These are phyloP conservation scores for Yamadazyma atlantica DNA, from an alignment of 1,139 yeast species.

Conservation along the genomic window DNA sequence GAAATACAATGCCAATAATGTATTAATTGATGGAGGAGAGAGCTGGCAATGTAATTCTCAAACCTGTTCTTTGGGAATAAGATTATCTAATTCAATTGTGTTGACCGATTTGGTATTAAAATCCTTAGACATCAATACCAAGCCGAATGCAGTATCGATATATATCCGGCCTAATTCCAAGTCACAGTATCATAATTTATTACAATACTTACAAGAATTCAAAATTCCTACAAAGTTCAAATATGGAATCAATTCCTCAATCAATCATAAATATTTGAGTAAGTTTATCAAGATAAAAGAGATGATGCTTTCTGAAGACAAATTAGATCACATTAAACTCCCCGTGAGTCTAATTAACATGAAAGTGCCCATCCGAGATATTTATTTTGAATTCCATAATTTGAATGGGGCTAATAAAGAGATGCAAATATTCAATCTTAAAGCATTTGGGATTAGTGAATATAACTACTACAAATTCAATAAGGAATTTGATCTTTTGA, in stretches of 20 bases:
- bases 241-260: constrained; percentile 5
- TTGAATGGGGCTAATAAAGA: constrained; percentile 14
- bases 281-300: constrained; percentile 38
- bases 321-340: constrained; percentile 30
- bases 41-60: constrained; percentile 34
- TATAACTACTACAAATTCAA: constrained; percentile 26
- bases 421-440: constrained; percentile 28
- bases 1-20: constrained; percentile 42
- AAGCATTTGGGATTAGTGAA: constrained; percentile 43
- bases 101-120: constrained; percentile 37
- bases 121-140: constrained; percentile 9
- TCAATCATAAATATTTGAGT: constrained; percentile 24
- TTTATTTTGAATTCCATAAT: constrained; percentile 33
- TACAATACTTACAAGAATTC: constrained; percentile 20
- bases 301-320: constrained; percentile 14
- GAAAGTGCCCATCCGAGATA: constrained; percentile 32
- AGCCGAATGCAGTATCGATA: constrained; percentile 20
- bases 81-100: constrained; percentile 33
- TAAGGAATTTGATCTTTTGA: constrained; percentile 24
- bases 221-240: constrained; percentile 10
- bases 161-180: constrained; percentile 31
- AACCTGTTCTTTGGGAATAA: constrained; percentile 35
- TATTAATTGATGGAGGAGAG: constrained; percentile 34
- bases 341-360: constrained; percentile 38
- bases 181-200: constrained; percentile 15